Conservation (phyloP, 371 early-diverging fungal genomes). For the Massospora cicadina region DNA sequence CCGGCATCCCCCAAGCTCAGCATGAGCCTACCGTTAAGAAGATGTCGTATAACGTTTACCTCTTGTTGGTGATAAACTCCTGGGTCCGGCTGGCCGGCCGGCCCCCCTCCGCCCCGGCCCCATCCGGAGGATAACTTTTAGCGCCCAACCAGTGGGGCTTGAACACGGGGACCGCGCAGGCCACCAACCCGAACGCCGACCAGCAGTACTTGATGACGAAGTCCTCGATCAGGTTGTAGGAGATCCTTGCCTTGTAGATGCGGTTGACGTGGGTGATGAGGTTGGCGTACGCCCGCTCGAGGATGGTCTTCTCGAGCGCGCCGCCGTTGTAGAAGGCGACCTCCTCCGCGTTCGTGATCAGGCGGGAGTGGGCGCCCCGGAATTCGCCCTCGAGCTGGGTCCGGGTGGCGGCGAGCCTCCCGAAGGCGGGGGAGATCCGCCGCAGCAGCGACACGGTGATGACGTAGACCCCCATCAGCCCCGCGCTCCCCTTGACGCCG, state of each 20-base stretch:
- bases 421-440: constrained; percentile 65
- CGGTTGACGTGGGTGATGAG: constrained; percentile 65
- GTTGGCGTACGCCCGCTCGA: constrained; percentile 42
- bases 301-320: constrained; percentile 46
- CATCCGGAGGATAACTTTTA: constrained; percentile 5
- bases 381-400: constrained; percentile 79
- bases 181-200: constrained; percentile 45
- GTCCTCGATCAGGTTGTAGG: constrained; percentile 80
- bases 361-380: constrained; percentile 60
- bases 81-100: constrained; percentile 43
- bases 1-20: constrained; percentile 75
- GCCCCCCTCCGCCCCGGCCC: constrained; percentile 14
- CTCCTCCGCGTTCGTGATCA: constrained; percentile 82
- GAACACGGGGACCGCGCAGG: constrained; percentile 72
- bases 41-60: constrained; percentile 21
- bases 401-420: constrained; percentile 64
- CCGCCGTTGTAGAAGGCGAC: constrained; percentile 71
- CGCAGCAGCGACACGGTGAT: constrained; percentile 49
- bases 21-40: constrained; percentile 28
- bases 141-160: constrained; percentile 29
- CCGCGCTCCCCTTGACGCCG: constrained; percentile 48
- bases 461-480: constrained; percentile 46
- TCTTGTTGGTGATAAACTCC: constrained; percentile 77
- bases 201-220: constrained; percentile 70
- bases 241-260: constrained; percentile 55